These are phyloP conservation scores for Aspergillus sp. DNA, from an alignment of 2,329 filamentous ascomycete species.

Conservation along the genomic window DNA sequence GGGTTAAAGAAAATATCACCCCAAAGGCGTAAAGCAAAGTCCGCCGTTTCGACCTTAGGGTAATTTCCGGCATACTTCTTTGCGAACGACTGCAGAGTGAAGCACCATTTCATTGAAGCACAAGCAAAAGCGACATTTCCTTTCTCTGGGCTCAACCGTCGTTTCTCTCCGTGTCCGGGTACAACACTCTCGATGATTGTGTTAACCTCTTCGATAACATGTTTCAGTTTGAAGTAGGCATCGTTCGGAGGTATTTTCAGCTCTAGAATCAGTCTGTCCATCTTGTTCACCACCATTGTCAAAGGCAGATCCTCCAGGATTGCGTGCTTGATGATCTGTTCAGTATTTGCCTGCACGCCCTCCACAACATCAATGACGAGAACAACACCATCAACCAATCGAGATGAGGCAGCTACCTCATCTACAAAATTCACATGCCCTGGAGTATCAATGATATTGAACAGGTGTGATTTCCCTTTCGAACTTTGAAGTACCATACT, in stretches of 20 bases:
- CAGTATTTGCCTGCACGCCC: slow-evolving; percentile 97
- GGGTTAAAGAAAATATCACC: slow-evolving; percentile 97
- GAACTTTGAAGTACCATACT: slow-evolving; percentile 84
- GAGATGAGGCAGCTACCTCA: slow-evolving; percentile 84
- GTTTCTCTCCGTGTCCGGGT: slow-evolving; percentile 75
- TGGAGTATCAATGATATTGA: slow-evolving; percentile 95
- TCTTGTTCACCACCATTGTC: slow-evolving; percentile 92
- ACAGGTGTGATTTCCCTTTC: slow-evolving; percentile 88
- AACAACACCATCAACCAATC: slow-evolving; percentile 87
- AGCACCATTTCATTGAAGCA: slow-evolving; percentile 93
- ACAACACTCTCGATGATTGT: slow-evolving; percentile 86
- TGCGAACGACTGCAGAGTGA: slow-evolving; percentile 89
- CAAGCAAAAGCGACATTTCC: slow-evolving; percentile 98
- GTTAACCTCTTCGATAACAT: slow-evolving; percentile 98
- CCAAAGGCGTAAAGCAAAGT: slow-evolving; percentile 86
- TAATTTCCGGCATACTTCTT: slow-evolving; percentile 95
- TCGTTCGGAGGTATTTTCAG: slow-evolving; percentile 91
- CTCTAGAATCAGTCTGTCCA: slow-evolving; percentile 92
- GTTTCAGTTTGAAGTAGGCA: slow-evolving; percentile 98
- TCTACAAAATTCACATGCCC: slow-evolving; percentile 99
- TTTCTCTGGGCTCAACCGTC: slow-evolving; percentile 88
- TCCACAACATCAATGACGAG: slow-evolving; percentile 95
- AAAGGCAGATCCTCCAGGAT: slow-evolving; percentile 86
- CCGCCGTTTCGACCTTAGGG: slow-evolving; percentile 73
- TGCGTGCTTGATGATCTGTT: slow-evolving; percentile 95